Evolutionary conservation across 306 rosid species (phyloP).

Genomic region (Elaeagnus macrophylla): DNA sequence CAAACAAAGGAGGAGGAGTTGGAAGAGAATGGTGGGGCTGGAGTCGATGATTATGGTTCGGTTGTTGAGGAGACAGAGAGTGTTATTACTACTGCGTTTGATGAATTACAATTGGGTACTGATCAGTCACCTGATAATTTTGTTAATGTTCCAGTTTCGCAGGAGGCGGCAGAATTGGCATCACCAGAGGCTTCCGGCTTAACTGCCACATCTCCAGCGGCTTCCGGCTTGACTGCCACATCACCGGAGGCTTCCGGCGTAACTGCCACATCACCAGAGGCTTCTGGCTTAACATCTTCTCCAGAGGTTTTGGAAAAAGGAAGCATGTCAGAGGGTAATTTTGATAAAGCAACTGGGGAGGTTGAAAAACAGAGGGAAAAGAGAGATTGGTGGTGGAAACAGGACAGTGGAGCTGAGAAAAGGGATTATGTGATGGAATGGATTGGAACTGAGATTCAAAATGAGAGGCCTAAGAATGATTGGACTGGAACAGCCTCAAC

Average conservation of each 20-base stretch:
- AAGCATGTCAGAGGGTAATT: constrained; percentile 18
- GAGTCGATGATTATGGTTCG: constrained; percentile 59
- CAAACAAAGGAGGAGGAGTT: constrained; percentile 25
- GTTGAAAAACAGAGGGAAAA: constrained; percentile 28
- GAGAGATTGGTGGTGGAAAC: constrained; percentile 76
- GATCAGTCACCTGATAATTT: constrained; percentile 50
- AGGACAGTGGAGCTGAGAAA: constrained; percentile 52
- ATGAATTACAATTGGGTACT: constrained; percentile 34
- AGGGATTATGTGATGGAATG: constrained; percentile 83
- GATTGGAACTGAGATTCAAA: constrained; percentile 75
- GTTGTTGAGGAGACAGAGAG: constrained; percentile 64
- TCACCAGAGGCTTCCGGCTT: constrained; percentile 32
- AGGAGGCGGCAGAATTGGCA: constrained; percentile 21
- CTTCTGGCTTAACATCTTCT: constrained; percentile 3
- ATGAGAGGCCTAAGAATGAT: constrained; percentile 38
- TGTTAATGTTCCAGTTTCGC: constrained; percentile 22
- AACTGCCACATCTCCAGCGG: constrained; percentile 18
- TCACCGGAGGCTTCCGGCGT: constrained; percentile 31
- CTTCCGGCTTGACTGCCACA: too few species aligned
- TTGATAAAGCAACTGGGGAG: constrained; percentile 27
- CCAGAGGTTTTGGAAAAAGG: constrained; percentile 7
- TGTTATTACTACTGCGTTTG: constrained; percentile 39
- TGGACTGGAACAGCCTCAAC: constrained; percentile 27
- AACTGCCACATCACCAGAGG: constrained; percentile 9
- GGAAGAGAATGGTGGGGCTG: constrained; percentile 33